Base-by-base conservation (phyloP, 805 yeast species). In the Candida tallmaniae region DNA sequence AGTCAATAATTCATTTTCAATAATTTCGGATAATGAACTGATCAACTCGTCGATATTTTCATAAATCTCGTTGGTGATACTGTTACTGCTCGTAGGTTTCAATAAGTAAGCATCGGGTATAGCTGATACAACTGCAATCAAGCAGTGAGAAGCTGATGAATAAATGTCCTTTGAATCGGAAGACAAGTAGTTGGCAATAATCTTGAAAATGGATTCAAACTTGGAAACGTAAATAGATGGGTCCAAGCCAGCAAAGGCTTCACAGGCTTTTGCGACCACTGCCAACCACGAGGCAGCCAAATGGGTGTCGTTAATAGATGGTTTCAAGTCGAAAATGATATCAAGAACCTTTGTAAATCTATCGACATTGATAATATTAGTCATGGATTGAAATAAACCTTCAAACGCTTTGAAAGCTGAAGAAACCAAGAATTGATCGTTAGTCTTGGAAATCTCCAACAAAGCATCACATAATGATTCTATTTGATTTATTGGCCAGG, bases 281-380 rank as follows among this genome's bases (percentile, higher is more conserved):
- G 97, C 96, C 27, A 88, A 72, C 98, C 98, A 93, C 9, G 96
- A 76, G 10, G 95, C 96, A 2, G 90, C 87, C 45, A 93, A 70
- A 55, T 87, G 89, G 20, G 81, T 70, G 52, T 93, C 97, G 47
- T 80, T 83, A 15, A 74, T 55, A 1, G 95, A 71, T 4, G 98
- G 98, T 46, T 79, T 80, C 51, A 89, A 68, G 41, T 83, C 83
- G 47, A 85, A 74, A 28, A 93, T 76, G 29, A 84, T 74, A 46
- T 82, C 76, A 39, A 87, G 62, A 8, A 87, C 79, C 35, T 66
- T 73, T 9, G 70, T 54, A 45, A 83, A 81, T 46, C 77, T 80
- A 25, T 78, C 83, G 20, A 74, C 69, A 41, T 83, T 83, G 23
- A 76, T 65, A 10, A 70, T 73, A 44, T 68, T 70, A 19, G 75